phyloP scores from a whole-genome alignment of 352 stramenopile genomes.

The Phytophthora colocasiae region DNA sequence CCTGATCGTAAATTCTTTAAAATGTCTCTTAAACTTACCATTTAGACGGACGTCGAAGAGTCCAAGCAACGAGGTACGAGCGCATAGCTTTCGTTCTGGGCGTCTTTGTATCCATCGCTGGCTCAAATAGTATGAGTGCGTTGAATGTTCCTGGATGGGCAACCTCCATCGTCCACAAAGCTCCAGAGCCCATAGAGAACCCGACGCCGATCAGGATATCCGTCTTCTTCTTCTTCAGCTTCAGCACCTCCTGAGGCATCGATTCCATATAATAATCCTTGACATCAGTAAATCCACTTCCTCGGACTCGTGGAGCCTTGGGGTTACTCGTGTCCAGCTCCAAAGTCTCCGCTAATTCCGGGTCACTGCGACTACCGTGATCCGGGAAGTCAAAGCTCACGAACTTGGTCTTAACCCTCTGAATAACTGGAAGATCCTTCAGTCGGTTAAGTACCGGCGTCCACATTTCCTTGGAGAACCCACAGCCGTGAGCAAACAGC shows the following conservation, averaged over 20 bases:
- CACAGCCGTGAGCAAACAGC: constrained; percentile 46
- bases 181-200: constrained; percentile 50
- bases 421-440: constrained; percentile 19
- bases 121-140: constrained; percentile 51
- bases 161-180: constrained; percentile 42
- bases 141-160: constrained; percentile 47
- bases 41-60: constrained; percentile 27
- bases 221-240: constrained; percentile 9
- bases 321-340: constrained; percentile 22
- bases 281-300: constrained; percentile 17
- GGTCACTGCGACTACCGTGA: constrained; percentile 38
- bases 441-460: constrained; percentile 39
- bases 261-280: constrained; percentile 22
- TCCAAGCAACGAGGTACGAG: constrained; percentile 36
- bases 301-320: constrained; percentile 21
- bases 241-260: constrained; percentile 12
- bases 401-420: constrained; percentile 32
- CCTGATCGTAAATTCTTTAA: too few species aligned
- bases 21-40: constrained; percentile 16
- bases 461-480: constrained; percentile 56
- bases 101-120: constrained; percentile 33
- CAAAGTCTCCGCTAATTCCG: constrained; percentile 23
- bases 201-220: constrained; percentile 46
- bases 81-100: constrained; percentile 23
- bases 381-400: constrained; percentile 47